Base-by-base conservation (phyloP, 2,329 filamentous ascomycete genomes). In the Cladorrhinum sp. region DNA sequence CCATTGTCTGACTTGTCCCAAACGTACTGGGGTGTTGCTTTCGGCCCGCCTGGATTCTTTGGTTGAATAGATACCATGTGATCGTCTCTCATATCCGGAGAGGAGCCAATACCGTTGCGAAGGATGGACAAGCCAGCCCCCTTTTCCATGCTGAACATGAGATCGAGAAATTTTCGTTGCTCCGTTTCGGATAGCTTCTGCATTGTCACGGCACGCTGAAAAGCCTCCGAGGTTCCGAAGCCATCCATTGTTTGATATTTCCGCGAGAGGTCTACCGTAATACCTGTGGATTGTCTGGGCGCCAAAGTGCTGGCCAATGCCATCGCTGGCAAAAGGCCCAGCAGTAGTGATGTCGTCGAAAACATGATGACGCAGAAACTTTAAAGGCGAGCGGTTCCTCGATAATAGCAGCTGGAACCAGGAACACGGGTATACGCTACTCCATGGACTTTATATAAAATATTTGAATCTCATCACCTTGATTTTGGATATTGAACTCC, bases 91-190 rank as follows among this genome's bases (percentile, higher is more conserved):
- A 70, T 74, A 62, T 73, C 70, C 13, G 71, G 70, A 13, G 71
- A 74, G 16, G 71, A 75, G 1, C 76, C 75, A 59, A 78, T 75
- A 16, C 75, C 74, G 66, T 78, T 78, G 53, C 76, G 72, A 13
- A 78, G 66, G 45, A 78, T 78, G 16, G 71, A 70, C 59, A 78
- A 73, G 49, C 73, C 70, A 29, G 65, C 68, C 5, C 69, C 69
- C 1, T 65, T 71, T 2, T 70, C 72, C 1, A 67, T 74, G 59
- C 73, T 76, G 68, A 76, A 78, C 2, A 77, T 70, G 10, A 76
- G 63, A 50, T 77, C 71, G 9, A 78, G 64, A 1, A 74, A 67
- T 57, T 70, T 67, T 7, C 69, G 67, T 59, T 73, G 74, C 58
- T 74, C 73, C 0, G 69, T 62, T 29, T 70, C 68, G 22, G 74